Base-by-base conservation (phyloP, 768 basidiomycete species). In the Collybia nuda region DNA sequence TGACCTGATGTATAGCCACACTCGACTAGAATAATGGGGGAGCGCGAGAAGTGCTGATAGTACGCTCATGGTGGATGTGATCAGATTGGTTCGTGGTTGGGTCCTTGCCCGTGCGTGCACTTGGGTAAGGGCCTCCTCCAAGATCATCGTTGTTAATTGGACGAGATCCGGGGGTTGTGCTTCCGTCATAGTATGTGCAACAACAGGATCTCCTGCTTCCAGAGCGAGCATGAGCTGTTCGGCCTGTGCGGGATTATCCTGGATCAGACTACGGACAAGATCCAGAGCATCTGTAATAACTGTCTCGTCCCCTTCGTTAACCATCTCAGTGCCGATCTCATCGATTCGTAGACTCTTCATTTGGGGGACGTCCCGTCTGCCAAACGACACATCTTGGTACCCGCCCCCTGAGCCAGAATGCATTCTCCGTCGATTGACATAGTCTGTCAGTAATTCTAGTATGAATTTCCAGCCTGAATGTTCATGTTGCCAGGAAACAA, bases 401-500 rank as follows among this genome's bases (percentile, higher is more conserved):
- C 64, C 64, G 17, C 75, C 65, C 19, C 69, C 71, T 52, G 67
- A 62, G 7, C 69, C 70, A 40, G 69, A 66, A 41, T 78, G 69
- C 59, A 75, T 64, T 8, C 81, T 76, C 50, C 76, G 69, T 24
- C 80, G 78, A 51, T 81, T 84, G 48, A 87, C 82, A 61, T 87
- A 91, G 61, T 88, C 86, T 3, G 82, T 81, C 46, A 96, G 71
- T 7, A 95, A 70, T 57, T 93, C 93, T n/a, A 93, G 65, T 5
- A 96, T 67, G 12, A 96, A 64, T 55, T 81, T 87, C 94, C 94
- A 97, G 2, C 90, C 92, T 6, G 88, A 90, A 60, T 93, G 85
- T 40, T 83, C 74, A 55, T 88, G 85, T 54, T 86, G 77, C 94
- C 94, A 97, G 17, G 79, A 76, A 0, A 95, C 78, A 5, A 88